These are phyloP conservation scores for Mortierella sp. DNA, from an alignment of 371 early-diverging fungal species.

Conservation along the genomic window DNA sequence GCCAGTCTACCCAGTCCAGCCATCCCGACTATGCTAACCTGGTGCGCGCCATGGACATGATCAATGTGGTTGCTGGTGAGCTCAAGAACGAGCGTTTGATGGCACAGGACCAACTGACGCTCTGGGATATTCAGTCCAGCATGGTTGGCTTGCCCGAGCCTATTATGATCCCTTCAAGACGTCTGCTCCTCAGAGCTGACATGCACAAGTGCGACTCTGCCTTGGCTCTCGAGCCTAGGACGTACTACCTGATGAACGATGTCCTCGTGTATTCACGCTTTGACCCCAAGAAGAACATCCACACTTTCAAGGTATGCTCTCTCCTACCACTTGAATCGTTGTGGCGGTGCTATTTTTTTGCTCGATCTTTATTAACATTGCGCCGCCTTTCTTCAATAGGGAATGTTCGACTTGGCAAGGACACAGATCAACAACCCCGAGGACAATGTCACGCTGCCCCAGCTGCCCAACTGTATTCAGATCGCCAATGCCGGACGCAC, in stretches of 20 bases:
- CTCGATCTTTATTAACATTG: background rate
- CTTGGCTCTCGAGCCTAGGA: constrained; percentile 46
- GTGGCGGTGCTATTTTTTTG: background rate
- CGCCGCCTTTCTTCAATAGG: constrained; percentile 11
- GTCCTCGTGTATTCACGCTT: constrained; percentile 51
- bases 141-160: constrained; percentile 51
- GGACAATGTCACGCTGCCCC: constrained; percentile 48
- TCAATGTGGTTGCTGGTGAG: constrained; percentile 24
- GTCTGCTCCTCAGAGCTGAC: constrained; percentile 51
- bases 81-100: constrained; percentile 28
- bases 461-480: constrained; percentile 53
- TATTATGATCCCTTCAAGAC: constrained; percentile 46
- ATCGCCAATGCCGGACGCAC: constrained; percentile 48
- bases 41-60: constrained; percentile 34
- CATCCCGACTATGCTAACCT: constrained; percentile 52
- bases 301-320: constrained; percentile 44
- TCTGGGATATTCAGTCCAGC: constrained; percentile 52
- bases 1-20: constrained; percentile 39
- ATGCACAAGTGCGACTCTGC: constrained; percentile 54
- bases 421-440: constrained; percentile 53
- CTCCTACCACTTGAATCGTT: background rate
- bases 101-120: constrained; percentile 48
- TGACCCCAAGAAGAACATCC: constrained; percentile 50
- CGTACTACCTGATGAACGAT: constrained; percentile 54
- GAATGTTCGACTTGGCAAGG: constrained; percentile 50